These are phyloP conservation scores for Monosporascus ibericus DNA, from an alignment of 2,329 filamentous ascomycete genomes.

Conservation along the genomic window DNA sequence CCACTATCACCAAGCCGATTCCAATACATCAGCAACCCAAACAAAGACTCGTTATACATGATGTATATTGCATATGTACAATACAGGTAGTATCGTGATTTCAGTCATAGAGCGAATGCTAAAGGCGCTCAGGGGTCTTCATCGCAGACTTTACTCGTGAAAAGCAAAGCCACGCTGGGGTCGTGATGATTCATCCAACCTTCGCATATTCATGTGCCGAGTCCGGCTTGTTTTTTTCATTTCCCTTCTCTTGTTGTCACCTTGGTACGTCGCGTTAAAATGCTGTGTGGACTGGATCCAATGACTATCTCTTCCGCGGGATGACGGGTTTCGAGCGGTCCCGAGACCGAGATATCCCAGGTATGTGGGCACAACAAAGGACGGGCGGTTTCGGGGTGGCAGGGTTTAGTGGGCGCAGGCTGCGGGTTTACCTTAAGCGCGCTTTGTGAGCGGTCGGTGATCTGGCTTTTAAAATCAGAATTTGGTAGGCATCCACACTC, in stretches of 20 bases:
- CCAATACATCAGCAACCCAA: constrained; percentile 13
- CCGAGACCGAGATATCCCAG: background rate
- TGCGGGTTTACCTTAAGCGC: constrained; percentile 22
- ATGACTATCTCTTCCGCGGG: background rate
- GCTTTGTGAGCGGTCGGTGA: constrained; percentile 8
- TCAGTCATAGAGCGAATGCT: no score
- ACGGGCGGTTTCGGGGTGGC: background rate
- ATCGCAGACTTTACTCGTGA: no score
- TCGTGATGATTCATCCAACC: no score
- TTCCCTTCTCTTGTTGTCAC: no score
- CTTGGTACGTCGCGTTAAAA: no score
- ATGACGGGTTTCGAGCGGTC: background rate
- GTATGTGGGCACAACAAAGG: background rate
- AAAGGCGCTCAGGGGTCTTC: no score
- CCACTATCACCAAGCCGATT: background rate
- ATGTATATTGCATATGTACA: background rate
- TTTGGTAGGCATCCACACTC: background rate
- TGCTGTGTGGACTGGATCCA: background rate
- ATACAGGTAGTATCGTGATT: background rate
- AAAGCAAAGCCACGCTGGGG: no score
- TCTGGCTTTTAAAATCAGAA: constrained; percentile 4
- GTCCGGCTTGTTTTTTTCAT: no score
- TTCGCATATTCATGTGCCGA: no score
- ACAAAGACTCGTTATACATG: background rate
- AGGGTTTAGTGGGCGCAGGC: background rate